These are phyloP conservation scores for Vinca major DNA, from an alignment of 305 asterid species.

Conservation along the genomic window DNA sequence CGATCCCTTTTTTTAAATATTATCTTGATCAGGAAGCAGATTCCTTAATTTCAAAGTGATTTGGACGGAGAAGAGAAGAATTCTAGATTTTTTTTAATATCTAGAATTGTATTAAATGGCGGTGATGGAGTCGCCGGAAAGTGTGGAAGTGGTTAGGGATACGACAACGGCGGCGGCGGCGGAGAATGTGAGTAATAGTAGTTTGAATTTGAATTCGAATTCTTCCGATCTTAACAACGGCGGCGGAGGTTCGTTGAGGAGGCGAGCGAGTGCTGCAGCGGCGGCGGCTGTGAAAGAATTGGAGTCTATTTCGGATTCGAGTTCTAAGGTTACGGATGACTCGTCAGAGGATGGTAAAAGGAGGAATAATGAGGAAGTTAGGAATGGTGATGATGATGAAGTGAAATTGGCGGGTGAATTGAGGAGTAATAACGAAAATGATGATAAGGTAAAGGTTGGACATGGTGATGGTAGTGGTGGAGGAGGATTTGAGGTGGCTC, in stretches of 20 bases:
- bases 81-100: too few species aligned
- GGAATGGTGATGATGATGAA: constrained; percentile 12
- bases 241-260: constrained; percentile 4
- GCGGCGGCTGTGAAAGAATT: constrained; percentile 10
- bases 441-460: constrained; percentile 27
- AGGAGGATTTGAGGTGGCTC: constrained; percentile 23
- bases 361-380: constrained; percentile 4
- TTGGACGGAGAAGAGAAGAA: background rate
- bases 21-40: background rate
- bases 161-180: background rate
- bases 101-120: constrained; percentile 17
- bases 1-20: background rate
- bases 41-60: background rate
- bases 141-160: constrained; percentile 5
- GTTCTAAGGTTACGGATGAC: constrained; percentile 8
- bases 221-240: constrained; percentile 7
- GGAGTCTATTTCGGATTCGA: constrained; percentile 14
- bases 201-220: background rate
- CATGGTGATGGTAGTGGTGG: constrained; percentile 27
- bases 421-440: constrained; percentile 18
- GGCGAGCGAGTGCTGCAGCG: constrained; percentile 16
- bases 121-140: constrained; percentile 27
- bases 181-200: background rate
- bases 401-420: constrained; percentile 8
- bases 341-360: constrained; percentile 19